Percentiles rank a stretch among this genome's conserved stretches.
Conservation (phyloP, 2,329 filamentous ascomycete species). For the Colletotrichum falcatum region DNA sequence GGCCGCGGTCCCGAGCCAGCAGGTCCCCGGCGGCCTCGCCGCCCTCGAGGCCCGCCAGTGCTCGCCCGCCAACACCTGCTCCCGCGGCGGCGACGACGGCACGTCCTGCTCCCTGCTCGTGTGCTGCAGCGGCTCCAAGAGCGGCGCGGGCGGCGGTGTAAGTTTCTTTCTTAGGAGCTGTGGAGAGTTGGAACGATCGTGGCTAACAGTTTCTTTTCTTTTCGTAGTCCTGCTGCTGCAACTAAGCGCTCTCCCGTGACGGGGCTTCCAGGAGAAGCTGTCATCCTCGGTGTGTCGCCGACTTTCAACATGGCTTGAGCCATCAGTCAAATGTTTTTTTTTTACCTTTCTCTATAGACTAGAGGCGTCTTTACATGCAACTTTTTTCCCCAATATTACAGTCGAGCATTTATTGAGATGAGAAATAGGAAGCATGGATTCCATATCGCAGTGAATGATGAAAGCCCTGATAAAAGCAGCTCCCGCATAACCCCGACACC, state of each 20-base stretch:
- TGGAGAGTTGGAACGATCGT: no score
- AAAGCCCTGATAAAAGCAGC: no score
- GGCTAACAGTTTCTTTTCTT: neutral
- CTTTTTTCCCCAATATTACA: no score
- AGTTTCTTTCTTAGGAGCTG: neutral
- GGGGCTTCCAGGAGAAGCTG: neutral
- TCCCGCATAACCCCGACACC: no score
- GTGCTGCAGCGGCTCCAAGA: slow-evolving; percentile 25
- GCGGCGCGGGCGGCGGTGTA: slow-evolving; percentile 2
- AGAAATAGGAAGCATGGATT: no score
- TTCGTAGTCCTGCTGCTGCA: slow-evolving; percentile 35
- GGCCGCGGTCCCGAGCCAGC: slow-evolving; percentile 8
- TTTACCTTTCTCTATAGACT: no score
- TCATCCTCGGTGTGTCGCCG: no score
- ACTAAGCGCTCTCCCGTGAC: neutral
- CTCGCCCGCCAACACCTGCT: slow-evolving; percentile 2
- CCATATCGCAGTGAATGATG: no score
- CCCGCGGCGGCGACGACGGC: slow-evolving; percentile 17
- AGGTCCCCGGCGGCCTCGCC: neutral
- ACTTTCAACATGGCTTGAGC: no score
- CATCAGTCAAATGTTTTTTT: no score
- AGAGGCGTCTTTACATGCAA: no score
- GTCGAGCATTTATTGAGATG: no score
- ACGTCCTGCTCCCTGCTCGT: slow-evolving; percentile 14
- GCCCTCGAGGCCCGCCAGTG: neutral